phyloP scores from a whole-genome alignment of 352 stramenopile species.

The Phytophthora pistaciae region DNA sequence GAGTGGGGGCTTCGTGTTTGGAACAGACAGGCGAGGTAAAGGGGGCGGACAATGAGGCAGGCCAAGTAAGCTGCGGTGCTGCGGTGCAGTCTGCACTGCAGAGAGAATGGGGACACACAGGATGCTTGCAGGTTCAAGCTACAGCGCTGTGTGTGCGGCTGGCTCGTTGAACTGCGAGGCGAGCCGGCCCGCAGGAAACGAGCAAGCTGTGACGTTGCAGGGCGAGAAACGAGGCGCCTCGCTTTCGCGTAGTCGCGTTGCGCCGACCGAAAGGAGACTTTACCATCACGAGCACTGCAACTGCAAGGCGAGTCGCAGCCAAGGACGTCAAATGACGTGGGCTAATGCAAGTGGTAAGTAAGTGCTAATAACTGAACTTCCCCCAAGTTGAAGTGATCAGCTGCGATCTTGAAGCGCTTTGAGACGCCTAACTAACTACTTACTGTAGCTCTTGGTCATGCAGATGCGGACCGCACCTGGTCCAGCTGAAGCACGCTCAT shows the following conservation, averaged over 20 bases:
- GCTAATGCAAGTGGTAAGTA: background rate
- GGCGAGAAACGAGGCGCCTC: conserved; percentile 17
- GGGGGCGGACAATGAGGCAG: conserved; percentile 13
- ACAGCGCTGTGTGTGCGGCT: conserved; percentile 3
- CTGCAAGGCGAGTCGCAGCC: background rate
- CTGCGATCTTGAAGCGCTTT: conserved; percentile 4
- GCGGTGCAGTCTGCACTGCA: too few species aligned
- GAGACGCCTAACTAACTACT: background rate
- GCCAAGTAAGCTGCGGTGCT: background rate
- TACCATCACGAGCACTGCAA: background rate
- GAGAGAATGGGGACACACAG: too few species aligned
- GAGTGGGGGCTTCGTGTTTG: background rate
- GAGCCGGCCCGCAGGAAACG: background rate
- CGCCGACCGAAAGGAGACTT: background rate
- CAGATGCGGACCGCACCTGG: conserved; percentile 27
- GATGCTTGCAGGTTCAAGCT: background rate
- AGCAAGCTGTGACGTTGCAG: conserved; percentile 5
- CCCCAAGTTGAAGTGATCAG: conserved; percentile 10
- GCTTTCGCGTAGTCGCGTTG: conserved; percentile 21
- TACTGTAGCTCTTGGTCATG: conserved; percentile 8
- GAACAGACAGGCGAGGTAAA: conserved; percentile 11
- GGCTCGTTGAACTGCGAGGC: conserved; percentile 13
- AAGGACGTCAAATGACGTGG: background rate
- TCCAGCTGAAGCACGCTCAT: conserved; percentile 16
- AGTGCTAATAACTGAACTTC: background rate